Evolutionary conservation across 441 rosid species (phyloP).

Genomic region (Populus hybrid): DNA sequence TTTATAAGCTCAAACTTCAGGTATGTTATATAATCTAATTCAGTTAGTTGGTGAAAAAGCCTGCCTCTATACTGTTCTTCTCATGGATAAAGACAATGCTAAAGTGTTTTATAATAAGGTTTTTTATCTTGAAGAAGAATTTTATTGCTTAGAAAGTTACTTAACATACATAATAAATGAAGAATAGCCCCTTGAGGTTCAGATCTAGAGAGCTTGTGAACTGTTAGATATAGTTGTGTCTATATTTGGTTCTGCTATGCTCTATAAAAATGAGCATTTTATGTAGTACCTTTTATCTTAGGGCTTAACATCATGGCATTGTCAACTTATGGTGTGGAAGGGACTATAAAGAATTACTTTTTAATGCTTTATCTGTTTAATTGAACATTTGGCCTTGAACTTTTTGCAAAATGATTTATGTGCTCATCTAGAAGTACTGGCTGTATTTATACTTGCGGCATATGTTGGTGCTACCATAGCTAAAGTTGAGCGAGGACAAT

Average conservation of each 20-base stretch:
- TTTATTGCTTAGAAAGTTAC: too few species aligned
- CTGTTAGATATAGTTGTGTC: not conserved
- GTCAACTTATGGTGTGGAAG: slow-evolving; percentile 61
- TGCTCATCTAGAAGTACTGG: slow-evolving; percentile 55
- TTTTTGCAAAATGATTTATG: slow-evolving; percentile 19
- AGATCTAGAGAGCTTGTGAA: too few species aligned
- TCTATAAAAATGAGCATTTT: slow-evolving; percentile 71
- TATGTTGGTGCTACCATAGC: slow-evolving; percentile 66
- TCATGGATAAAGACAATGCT: too few species aligned
- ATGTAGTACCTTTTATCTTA: slow-evolving; percentile 87
- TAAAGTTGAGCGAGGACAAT: slow-evolving; percentile 66
- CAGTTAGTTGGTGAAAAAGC: too few species aligned
- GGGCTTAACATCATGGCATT: slow-evolving; percentile 62
- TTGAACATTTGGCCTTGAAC: slow-evolving; percentile 52
- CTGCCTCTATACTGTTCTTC: too few species aligned
- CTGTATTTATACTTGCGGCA: slow-evolving; percentile 77
- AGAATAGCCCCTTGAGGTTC: too few species aligned
- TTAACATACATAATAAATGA: too few species aligned
- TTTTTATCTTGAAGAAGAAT: too few species aligned
- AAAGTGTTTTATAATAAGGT: too few species aligned
- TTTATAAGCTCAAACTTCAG: too few species aligned
- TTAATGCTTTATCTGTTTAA: slow-evolving; percentile 64
- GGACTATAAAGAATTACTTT: slow-evolving; percentile 81
- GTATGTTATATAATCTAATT: too few species aligned
- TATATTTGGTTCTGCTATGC: slow-evolving; percentile 56